Evolutionary conservation across 345 rosid species (phyloP).

Genomic region (Eucalyptus cladocalyx): DNA sequence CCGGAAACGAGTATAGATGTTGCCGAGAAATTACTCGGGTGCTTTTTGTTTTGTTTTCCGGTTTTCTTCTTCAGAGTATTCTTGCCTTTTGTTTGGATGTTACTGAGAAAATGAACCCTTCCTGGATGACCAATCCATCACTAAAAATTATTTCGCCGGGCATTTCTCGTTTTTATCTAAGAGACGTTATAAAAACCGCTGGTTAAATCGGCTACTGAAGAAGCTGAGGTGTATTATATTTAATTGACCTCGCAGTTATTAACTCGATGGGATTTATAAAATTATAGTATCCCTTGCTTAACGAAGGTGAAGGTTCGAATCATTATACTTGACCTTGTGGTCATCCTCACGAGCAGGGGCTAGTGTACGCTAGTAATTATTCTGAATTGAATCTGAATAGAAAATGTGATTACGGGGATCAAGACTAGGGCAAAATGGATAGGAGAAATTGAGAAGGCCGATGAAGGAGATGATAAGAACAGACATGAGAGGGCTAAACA

Average conservation of each 20-base stretch:
- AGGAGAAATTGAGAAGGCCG: background rate
- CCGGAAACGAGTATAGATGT: background rate
- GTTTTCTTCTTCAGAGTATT: background rate
- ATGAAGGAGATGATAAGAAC: background rate
- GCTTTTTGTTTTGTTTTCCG: background rate
- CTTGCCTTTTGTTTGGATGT: background rate
- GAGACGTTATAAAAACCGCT: background rate
- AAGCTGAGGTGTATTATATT: background rate
- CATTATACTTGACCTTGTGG: background rate
- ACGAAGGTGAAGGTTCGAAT: background rate
- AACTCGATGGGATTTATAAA: background rate
- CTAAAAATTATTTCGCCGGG: background rate
- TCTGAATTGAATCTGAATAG: background rate
- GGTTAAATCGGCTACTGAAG: background rate
- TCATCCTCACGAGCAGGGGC: background rate
- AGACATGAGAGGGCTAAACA: background rate
- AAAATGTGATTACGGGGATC: background rate
- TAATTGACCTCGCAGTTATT: background rate
- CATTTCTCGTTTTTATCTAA: background rate
- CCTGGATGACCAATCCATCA: background rate
- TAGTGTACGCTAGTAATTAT: background rate
- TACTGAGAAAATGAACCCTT: background rate
- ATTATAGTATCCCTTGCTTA: background rate
- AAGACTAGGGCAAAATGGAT: background rate
- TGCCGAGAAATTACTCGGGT: background rate